These are phyloP conservation scores for Botrytis porri DNA, from an alignment of 2,329 filamentous ascomycete species.

Conservation along the genomic window DNA sequence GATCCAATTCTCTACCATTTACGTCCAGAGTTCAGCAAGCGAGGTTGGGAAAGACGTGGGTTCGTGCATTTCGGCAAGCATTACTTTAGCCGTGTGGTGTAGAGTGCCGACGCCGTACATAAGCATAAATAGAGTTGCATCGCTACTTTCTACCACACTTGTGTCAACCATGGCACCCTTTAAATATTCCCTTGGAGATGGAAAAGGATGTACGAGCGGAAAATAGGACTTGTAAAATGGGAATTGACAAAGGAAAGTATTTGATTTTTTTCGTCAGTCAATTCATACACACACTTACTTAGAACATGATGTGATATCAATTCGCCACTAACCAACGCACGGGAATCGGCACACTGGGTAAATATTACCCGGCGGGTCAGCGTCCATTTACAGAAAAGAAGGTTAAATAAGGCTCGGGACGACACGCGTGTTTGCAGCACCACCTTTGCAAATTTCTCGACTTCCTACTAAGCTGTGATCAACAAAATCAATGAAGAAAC, in stretches of 20 bases:
- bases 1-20: background rate
- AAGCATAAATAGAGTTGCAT: slow-evolving; percentile 5
- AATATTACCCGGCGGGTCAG: background rate
- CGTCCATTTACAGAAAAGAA: background rate
- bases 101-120: background rate
- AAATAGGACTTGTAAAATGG: background rate
- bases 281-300: background rate
- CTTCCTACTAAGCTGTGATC: background rate
- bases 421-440: background rate
- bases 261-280: background rate
- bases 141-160: background rate
- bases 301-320: background rate
- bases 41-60: background rate
- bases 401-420: background rate
- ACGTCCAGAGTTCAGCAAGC: background rate
- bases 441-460: background rate
- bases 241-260: background rate
- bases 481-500: background rate
- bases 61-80: background rate
- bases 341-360: background rate
- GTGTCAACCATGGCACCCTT: background rate
- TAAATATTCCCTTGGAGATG: background rate
- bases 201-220: background rate
- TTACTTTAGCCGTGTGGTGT: background rate
- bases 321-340: background rate